Base-by-base conservation (phyloP, 2,329 filamentous ascomycete species). In the Berkeleyomyces basicola region DNA sequence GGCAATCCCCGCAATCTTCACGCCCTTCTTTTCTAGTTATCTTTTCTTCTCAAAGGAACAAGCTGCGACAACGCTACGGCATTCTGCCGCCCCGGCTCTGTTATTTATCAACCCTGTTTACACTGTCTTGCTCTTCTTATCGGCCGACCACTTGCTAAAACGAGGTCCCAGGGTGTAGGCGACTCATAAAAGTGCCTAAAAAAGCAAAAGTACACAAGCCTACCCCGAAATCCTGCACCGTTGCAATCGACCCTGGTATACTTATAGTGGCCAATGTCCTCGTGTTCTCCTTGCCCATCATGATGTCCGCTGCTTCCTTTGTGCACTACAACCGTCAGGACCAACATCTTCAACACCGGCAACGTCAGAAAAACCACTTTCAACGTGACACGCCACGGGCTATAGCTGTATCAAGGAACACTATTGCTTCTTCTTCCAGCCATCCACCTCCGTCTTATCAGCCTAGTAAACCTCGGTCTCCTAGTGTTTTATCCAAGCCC, bases 301-400 rank as follows among this genome's bases (percentile, higher is more conserved):
- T 68, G 67, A 68, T 68, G 64, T 68, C 67, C 53, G 64, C 67
- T 40, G 66, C 63, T 51, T 66, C 67, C 39, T 68, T 67, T 61
- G 60, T 64, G 60, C 66, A 68, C 64, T 66, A 64, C 33, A 53
- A 37, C 14, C 59, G 63, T 33, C 59, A 62, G 42, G 44, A 14
- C 42, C 53, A 61, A 46, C 14, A 37, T 31, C 53, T 46, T 44
- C 43, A 51, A 42, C 59, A 39, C 9, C n/a, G 14, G n/a, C 33
- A 57, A 10, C 33, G 33, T 33, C 49, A 11, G 11, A 53, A 53
- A 33, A 9, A 53, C 33, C 33, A 14, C 4, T 33, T 37, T 14
- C 23, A 53, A 4, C 33, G 49, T 36, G 11, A 37, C n/a, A 53
- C 49, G 1, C 31, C 33, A 1, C 49, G 37, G 49, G 9, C 31